Conservation (phyloP, 371 early-diverging fungal species). For the Rhizopus stolonifer region DNA sequence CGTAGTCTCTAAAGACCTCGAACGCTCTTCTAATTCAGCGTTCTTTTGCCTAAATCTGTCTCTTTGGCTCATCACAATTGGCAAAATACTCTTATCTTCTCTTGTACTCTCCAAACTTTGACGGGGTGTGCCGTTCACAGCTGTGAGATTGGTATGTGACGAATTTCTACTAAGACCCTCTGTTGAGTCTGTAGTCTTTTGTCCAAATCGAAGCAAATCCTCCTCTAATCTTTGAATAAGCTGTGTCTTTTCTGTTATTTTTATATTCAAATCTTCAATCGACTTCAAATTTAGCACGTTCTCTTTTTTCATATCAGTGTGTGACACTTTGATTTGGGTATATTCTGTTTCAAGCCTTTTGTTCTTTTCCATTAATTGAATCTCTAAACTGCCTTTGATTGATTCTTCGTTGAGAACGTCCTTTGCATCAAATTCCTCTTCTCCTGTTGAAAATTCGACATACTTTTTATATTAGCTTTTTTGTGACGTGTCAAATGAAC, state of each 20-base stretch:
- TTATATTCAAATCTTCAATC: slow-evolving; percentile 31
- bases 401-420: slow-evolving; percentile 36
- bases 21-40: slow-evolving; percentile 78
- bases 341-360: slow-evolving; percentile 76
- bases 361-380: slow-evolving; percentile 79
- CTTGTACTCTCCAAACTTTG: slow-evolving; percentile 13
- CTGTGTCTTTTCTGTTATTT: slow-evolving; percentile 47
- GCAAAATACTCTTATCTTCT: slow-evolving; percentile 65
- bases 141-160: slow-evolving; percentile 9
- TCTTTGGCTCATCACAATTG: slow-evolving; percentile 86
- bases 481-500: neutral
- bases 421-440: slow-evolving; percentile 46
- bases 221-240: slow-evolving; percentile 72
- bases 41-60: slow-evolving; percentile 87
- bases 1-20: slow-evolving; percentile 55
- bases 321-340: slow-evolving; percentile 65
- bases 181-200: slow-evolving; percentile 1
- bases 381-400: slow-evolving; percentile 59
- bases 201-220: slow-evolving; percentile 63
- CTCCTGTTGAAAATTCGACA: slow-evolving; percentile 51
- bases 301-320: slow-evolving; percentile 37
- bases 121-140: slow-evolving; percentile 18
- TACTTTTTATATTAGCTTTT: slow-evolving; percentile 21
- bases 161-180: neutral
- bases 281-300: slow-evolving; percentile 28